phyloP scores from a whole-genome alignment of 2,329 filamentous ascomycete genomes.

The Truncatella angustata region DNA sequence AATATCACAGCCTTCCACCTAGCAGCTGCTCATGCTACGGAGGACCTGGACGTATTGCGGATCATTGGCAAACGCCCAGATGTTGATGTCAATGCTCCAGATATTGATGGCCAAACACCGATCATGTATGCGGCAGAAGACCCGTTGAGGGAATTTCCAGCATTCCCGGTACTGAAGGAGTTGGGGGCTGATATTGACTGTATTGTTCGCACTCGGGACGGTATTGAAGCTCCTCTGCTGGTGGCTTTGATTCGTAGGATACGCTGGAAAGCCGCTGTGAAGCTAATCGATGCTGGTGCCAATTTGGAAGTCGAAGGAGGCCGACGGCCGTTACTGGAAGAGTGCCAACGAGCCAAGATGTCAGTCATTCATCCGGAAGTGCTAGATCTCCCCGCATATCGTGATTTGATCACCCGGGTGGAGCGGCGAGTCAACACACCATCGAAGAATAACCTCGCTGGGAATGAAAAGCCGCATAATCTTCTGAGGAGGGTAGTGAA shows the following conservation, averaged over 20 bases:
- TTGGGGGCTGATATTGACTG: neutral
- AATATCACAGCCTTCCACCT: conserved; percentile 1
- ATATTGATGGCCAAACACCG: conserved; percentile 2
- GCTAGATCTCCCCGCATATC: neutral
- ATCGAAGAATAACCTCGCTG: neutral
- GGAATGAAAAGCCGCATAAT: neutral
- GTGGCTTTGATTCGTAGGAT: neutral
- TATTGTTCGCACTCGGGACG: neutral
- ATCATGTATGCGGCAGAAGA: conserved; percentile 5
- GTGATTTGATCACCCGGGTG: neutral
- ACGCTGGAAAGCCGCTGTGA: neutral
- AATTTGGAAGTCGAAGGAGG: neutral
- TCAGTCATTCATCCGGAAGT: conserved; percentile 3
- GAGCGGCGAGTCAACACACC: neutral
- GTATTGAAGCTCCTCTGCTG: neutral
- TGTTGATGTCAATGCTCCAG: conserved; percentile 4
- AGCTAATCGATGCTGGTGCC: conserved; percentile 1
- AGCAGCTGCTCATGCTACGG: neutral
- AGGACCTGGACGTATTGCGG: neutral
- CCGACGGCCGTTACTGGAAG: neutral
- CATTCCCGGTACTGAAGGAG: neutral
- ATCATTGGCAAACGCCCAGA: neutral
- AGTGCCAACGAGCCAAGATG: neutral
- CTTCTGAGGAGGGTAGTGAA: neutral
- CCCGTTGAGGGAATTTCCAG: neutral